Conservation (phyloP, 2,329 filamentous ascomycete species). For the Colletotrichum sp. region DNA sequence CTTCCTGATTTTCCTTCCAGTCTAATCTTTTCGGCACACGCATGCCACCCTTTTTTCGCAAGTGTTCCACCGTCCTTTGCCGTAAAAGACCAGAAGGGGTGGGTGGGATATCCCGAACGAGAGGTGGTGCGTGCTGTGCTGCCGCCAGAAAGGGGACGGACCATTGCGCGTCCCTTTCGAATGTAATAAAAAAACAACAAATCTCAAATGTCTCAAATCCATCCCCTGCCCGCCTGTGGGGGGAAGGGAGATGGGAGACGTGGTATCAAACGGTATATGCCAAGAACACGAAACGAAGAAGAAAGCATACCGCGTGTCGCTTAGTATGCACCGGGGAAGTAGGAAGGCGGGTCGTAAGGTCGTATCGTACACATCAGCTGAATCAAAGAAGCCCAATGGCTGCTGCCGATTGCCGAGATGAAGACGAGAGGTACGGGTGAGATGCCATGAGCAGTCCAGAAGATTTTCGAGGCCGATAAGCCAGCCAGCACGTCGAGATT, state of each 20-base stretch:
- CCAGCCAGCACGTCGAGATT: constrained; percentile 13
- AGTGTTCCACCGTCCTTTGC: neutral
- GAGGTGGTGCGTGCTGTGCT: constrained; percentile 2
- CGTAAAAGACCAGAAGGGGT: neutral
- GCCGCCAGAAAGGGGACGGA: neutral
- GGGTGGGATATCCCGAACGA: neutral
- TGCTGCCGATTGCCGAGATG: neutral
- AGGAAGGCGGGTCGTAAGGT: constrained; percentile 17
- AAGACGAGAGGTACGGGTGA: neutral
- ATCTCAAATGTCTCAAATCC: neutral
- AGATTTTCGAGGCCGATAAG: neutral
- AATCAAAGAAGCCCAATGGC: neutral
- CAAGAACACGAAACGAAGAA: constrained; percentile 20
- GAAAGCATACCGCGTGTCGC: neutral
- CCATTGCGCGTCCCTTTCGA: neutral
- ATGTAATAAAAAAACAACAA: neutral
- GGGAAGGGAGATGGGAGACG: neutral
- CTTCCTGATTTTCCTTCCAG: neutral
- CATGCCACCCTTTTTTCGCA: neutral
- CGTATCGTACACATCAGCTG: constrained; percentile 17
- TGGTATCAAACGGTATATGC: constrained; percentile 21
- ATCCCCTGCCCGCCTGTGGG: neutral
- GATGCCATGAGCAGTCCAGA: neutral
- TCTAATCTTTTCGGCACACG: neutral
- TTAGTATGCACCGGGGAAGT: constrained; percentile 20